A percentile compares a stretch with the other conserved stretches of the same genome.
Evolutionary conservation across 176 grass and related monocot species (phyloP).

Genomic region (Raddia distichophylla): DNA sequence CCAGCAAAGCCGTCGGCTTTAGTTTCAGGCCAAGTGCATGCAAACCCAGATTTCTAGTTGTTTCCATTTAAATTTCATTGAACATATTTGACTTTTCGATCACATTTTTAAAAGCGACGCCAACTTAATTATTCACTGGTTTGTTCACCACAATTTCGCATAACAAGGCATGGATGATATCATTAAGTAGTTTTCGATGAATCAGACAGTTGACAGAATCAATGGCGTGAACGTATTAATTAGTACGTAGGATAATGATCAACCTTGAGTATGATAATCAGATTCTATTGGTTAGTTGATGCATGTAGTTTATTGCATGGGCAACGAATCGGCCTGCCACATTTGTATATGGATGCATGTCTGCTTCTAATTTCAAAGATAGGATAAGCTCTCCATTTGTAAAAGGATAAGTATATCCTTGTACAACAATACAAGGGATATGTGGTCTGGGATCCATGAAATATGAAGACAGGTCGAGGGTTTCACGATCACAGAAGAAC

Average conservation of each 20-base stretch:
- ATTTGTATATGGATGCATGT: background rate
- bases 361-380: background rate
- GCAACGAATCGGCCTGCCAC: background rate
- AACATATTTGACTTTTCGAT: background rate
- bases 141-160: background rate
- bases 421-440: too few species aligned
- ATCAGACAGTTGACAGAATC: background rate
- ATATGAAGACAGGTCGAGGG: too few species aligned
- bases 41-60: too few species aligned
- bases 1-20: too few species aligned
- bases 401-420: too few species aligned
- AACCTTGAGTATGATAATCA: slow-evolving; percentile 9
- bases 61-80: background rate
- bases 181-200: background rate
- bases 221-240: background rate
- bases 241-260: background rate
- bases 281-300: background rate
- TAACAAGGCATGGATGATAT: background rate
- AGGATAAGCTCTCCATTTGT: too few species aligned
- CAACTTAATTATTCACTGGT: background rate
- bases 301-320: background rate
- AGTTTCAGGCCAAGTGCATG: too few species aligned
- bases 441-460: too few species aligned
- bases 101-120: background rate
- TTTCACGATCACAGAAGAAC: too few species aligned